Evolutionary conservation across 2,329 filamentous ascomycete genomes (phyloP).

Genomic region (Ophiostoma ulmi): DNA sequence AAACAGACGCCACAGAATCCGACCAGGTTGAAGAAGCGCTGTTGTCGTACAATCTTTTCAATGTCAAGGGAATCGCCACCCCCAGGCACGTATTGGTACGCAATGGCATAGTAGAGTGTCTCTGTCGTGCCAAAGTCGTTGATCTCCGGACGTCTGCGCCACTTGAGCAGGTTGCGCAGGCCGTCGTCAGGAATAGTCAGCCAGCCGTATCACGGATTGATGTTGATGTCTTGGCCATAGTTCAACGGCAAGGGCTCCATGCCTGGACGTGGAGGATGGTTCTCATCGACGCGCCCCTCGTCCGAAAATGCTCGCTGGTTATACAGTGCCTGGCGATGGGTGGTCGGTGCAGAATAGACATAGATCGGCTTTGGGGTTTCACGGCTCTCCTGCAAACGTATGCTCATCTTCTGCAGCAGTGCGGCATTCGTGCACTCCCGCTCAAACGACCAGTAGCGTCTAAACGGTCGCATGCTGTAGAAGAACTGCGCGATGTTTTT

Average conservation of each 20-base stretch:
- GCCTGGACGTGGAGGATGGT: too few species aligned
- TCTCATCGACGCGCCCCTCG: background rate
- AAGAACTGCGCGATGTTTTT: too few species aligned
- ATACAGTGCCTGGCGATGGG: conserved; percentile 10
- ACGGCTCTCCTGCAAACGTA: too few species aligned
- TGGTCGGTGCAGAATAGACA: background rate
- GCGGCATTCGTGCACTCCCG: too few species aligned
- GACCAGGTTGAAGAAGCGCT: conserved; percentile 6
- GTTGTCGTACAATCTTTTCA: conserved; percentile 6
- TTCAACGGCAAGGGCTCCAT: background rate
- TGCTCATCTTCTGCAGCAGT: too few species aligned
- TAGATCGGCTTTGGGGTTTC: too few species aligned
- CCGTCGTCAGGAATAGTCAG: background rate
- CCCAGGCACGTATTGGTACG: conserved; percentile 13
- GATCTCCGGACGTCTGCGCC: background rate
- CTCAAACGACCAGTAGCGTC: too few species aligned
- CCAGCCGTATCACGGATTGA: conserved; percentile 20
- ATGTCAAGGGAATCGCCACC: conserved; percentile 12
- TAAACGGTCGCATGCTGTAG: too few species aligned
- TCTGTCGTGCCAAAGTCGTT: background rate
- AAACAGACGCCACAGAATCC: background rate
- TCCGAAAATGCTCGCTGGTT: conserved; percentile 16
- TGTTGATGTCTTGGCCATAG: background rate
- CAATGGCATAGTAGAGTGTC: conserved; percentile 12
- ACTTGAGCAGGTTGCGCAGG: background rate